Evolutionary conservation across 768 basidiomycete genomes (phyloP).

Genomic region (Phlebiopsis gigantea): DNA sequence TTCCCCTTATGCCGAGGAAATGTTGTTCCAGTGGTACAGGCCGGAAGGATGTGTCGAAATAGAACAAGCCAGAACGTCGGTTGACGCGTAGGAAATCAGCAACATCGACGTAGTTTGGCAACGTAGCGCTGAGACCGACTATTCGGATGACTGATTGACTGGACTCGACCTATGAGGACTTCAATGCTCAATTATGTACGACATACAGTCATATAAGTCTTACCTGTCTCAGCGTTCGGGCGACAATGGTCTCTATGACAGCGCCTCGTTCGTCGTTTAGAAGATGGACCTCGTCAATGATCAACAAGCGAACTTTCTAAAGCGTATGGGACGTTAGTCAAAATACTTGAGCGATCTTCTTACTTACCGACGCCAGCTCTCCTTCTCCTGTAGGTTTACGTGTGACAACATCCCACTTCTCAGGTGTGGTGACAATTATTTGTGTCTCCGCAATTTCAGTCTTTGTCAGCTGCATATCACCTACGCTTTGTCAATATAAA

Average conservation of each 20-base stretch:
- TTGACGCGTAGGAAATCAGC: constrained; percentile 93
- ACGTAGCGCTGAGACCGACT: constrained; percentile 91
- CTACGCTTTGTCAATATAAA: constrained; percentile 17
- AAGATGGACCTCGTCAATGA: constrained; percentile 96
- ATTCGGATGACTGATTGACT: constrained; percentile 95
- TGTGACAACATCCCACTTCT: constrained; percentile 99
- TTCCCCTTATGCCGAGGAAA: constrained; percentile 91
- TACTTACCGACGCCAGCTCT: constrained; percentile 82
- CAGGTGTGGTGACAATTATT: constrained; percentile 97
- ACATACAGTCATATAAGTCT: constrained; percentile 6
- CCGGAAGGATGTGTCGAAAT: constrained; percentile 95
- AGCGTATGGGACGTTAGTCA: background rate
- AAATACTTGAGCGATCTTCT: background rate
- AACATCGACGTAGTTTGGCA: constrained; percentile 96
- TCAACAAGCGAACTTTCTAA: constrained; percentile 87
- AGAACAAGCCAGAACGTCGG: constrained; percentile 77
- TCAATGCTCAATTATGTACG: no score
- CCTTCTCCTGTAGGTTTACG: constrained; percentile 96
- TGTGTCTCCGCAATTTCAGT: constrained; percentile 93
- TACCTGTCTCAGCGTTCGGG: constrained; percentile 87
- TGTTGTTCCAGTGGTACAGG: constrained; percentile 97
- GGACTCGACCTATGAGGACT: constrained; percentile 75
- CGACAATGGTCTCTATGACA: constrained; percentile 97
- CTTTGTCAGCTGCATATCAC: constrained; percentile 97
- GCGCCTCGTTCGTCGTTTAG: constrained; percentile 97